phyloP scores from a whole-genome alignment of 73 alveolate species.

The Symbiodinium pilosum region DNA sequence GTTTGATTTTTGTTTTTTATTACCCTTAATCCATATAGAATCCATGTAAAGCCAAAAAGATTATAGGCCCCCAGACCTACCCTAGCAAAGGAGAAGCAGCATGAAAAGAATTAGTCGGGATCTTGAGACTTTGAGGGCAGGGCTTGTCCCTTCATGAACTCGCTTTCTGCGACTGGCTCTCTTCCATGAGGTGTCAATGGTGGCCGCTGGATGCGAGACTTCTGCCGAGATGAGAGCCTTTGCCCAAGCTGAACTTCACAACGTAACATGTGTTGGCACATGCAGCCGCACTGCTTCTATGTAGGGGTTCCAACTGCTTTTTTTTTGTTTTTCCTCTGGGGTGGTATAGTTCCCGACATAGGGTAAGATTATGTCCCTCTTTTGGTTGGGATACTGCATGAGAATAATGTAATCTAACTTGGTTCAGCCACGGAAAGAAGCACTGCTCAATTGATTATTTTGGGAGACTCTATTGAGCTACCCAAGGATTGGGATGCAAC shows the following conservation, averaged over 20 bases:
- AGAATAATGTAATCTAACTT: too few species aligned
- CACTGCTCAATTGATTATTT: too few species aligned
- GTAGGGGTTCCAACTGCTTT: too few species aligned
- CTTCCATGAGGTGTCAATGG: conserved; percentile 51
- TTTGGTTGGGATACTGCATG: too few species aligned
- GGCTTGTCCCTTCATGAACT: not conserved
- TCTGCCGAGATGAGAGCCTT: conserved; percentile 52
- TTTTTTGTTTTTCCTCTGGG: too few species aligned
- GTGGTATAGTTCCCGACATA: too few species aligned
- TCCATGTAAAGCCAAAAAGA: too few species aligned
- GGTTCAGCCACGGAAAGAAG: too few species aligned
- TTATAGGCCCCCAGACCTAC: not conserved
- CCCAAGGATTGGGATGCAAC: conserved; percentile 46
- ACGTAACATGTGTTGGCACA: too few species aligned
- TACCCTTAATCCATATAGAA: too few species aligned
- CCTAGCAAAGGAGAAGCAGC: not conserved
- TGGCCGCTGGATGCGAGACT: conserved; percentile 83
- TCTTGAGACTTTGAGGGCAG: not conserved
- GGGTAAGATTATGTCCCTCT: too few species aligned
- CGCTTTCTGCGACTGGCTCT: not conserved
- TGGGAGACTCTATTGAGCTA: not conserved
- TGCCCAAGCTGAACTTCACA: not conserved
- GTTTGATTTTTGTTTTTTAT: too few species aligned
- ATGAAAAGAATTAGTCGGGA: not conserved
- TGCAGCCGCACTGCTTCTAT: not conserved